A percentile compares a stretch with the other conserved stretches of the same genome.
Evolutionary conservation across 176 grass and related monocot genomes (phyloP).

Genomic region (Triticum turgidum): DNA sequence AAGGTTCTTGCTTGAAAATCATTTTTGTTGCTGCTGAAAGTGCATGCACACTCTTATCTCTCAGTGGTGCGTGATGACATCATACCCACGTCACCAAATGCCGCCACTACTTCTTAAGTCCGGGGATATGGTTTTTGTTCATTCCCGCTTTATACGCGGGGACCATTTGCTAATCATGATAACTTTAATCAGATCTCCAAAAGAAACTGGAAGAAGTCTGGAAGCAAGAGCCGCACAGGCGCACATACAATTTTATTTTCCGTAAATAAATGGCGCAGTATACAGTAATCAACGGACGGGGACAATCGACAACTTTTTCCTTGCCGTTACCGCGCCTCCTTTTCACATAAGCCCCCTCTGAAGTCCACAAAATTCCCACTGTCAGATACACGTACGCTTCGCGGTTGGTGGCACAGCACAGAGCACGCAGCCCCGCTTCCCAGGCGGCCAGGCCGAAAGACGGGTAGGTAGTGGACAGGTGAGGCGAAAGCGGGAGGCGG

Average conservation of each 20-base stretch:
- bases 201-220: not conserved
- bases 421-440: conserved; percentile 6
- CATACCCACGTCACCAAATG: not conserved
- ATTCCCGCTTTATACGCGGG: not conserved
- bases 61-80: not conserved
- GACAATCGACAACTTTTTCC: not conserved
- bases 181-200: not conserved
- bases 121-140: not conserved
- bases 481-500: conserved; percentile 18
- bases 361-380: not conserved
- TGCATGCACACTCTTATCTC: not conserved
- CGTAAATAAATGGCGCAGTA: not conserved
- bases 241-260: not conserved
- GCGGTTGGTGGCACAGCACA: conserved; percentile 46
- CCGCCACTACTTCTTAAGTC: not conserved
- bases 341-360: not conserved
- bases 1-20: not conserved
- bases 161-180: not conserved
- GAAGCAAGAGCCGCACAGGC: too few species aligned
- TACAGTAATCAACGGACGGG: not conserved
- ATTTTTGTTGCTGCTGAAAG: not conserved
- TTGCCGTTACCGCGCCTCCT: not conserved
- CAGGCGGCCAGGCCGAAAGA: not conserved
- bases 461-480: conserved; percentile 35
- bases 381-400: not conserved